Evolutionary conservation across 2,329 filamentous ascomycete species (phyloP).

Genomic region (Aspergillus pseudonomiae): DNA sequence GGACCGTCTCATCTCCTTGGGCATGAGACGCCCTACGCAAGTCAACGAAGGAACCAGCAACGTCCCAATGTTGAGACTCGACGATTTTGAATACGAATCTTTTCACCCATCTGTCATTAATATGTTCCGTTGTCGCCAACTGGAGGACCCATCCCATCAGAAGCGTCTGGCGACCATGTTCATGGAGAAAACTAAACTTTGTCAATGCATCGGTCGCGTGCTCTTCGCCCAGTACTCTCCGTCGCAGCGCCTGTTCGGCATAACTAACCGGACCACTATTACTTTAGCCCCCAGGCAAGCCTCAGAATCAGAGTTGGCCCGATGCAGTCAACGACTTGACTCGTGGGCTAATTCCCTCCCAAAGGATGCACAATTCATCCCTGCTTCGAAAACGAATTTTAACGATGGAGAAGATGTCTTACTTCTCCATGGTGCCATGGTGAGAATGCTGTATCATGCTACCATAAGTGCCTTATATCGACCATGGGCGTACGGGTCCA

Average conservation of each 20-base stretch:
- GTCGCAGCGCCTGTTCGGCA: slow-evolving; percentile 71
- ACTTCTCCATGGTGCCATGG: slow-evolving; percentile 73
- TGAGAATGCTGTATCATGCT: slow-evolving; percentile 90
- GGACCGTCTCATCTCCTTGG: slow-evolving; percentile 82
- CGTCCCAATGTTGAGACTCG: slow-evolving; percentile 79
- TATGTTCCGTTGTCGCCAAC: slow-evolving; percentile 67
- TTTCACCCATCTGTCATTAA: slow-evolving; percentile 68
- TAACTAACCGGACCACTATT: slow-evolving; percentile 71
- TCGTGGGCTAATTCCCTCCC: slow-evolving; percentile 74
- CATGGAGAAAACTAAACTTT: slow-evolving; percentile 84
- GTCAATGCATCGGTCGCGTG: slow-evolving; percentile 81
- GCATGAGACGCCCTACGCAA: slow-evolving; percentile 82
- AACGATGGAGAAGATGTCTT: slow-evolving; percentile 52
- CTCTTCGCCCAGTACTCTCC: slow-evolving; percentile 86
- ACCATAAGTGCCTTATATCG: slow-evolving; percentile 86
- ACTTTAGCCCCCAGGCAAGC: slow-evolving; percentile 84
- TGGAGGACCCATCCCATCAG: slow-evolving; percentile 72
- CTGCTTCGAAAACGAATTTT: slow-evolving; percentile 63
- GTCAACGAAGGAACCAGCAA: slow-evolving; percentile 91
- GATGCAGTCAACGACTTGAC: slow-evolving; percentile 74
- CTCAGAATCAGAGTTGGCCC: slow-evolving; percentile 72
- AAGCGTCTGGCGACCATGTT: slow-evolving; percentile 79
- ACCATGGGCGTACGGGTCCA: slow-evolving; percentile 74
- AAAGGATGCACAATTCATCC: slow-evolving; percentile 67
- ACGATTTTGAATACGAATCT: slow-evolving; percentile 75